These are phyloP conservation scores for Tulasnella sp. DNA, from an alignment of 768 basidiomycete genomes.

Conservation along the genomic window DNA sequence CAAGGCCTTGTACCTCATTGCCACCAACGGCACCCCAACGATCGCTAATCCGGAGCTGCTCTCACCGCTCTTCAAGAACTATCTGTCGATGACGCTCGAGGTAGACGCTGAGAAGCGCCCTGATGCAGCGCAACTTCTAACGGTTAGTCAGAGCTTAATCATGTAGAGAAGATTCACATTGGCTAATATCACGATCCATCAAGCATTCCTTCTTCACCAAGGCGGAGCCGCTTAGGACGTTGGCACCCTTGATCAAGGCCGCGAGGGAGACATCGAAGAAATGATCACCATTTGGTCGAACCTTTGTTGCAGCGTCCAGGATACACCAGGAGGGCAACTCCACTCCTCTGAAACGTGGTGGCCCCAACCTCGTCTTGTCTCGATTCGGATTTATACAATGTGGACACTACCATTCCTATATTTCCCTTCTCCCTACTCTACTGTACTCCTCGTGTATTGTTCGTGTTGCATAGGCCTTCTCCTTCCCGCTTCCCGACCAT, in stretches of 20 bases:
- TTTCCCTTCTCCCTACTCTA: too few relatives aligned
- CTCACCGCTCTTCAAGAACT: slow-evolving; percentile 75
- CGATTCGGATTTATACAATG: too few relatives aligned
- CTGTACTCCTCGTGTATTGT: too few relatives aligned
- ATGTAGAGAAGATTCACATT: neutral
- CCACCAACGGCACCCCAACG: slow-evolving; percentile 93
- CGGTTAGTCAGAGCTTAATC: slow-evolving; percentile 37
- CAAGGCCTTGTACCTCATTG: slow-evolving; percentile 94
- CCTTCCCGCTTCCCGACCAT: too few relatives aligned
- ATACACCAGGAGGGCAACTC: too few relatives aligned
- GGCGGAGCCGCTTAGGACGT: slow-evolving; percentile 74
- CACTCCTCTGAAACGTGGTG: too few relatives aligned
- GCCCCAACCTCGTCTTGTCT: too few relatives aligned
- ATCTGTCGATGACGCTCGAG: slow-evolving; percentile 76
- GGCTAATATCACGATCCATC: neutral
- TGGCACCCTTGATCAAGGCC: slow-evolving; percentile 85
- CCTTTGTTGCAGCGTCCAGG: too few relatives aligned
- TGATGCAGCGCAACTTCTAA: slow-evolving; percentile 58
- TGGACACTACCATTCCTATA: too few relatives aligned
- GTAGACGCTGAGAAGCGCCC: slow-evolving; percentile 94
- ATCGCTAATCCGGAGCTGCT: slow-evolving; percentile 82
- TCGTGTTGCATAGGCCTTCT: too few relatives aligned
- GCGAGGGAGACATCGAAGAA: slow-evolving; percentile 46
- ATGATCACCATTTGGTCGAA: neutral
- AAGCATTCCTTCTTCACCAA: slow-evolving; percentile 84